Evolutionary conservation across 306 rosid species (phyloP), one percentile per base, ranked within the genome.

Genomic region (Rosa persica): DNA sequence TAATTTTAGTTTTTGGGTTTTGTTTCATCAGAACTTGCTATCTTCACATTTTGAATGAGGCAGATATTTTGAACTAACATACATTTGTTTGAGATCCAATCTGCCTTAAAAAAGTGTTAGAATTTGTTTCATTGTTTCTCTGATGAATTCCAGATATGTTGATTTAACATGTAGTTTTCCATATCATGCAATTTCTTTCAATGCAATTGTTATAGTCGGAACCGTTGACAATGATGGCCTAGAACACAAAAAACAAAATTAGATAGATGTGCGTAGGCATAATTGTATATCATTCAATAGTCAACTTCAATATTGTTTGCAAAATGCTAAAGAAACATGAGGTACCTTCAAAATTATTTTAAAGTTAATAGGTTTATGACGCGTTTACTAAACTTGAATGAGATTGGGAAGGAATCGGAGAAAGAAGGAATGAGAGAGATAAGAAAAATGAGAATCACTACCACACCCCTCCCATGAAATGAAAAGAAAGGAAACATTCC

Each of bases 1-100:
- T 75, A 60, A 47, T 16, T 38, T 36, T 74, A 16, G 23, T 64
- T 36, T 16, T 80, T 15, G 47, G 55, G 58, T 75, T 75, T 38
- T 75, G 72, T 46, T 80, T 52, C 34, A 3, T 61, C 5, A 52
- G 60, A 30, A 19, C 39, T 64, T 17, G 15, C 39, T 44, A 13
- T 40, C 67, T 57, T 44, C 38, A 23, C 42, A 44, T 44, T 66
- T 62, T 62, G 72, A 44, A n/a, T 30, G 1, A 51, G 39, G 70
- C 47, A 19, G 22, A 74, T 40, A 60, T 61, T 39, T 57, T 55
- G 23, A 73, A 34, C 12, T 62, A 38, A 39, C 40, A 39, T 40
- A 52, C 25, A n/a, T 47, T 74, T 57, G 74, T 34, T 42, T 74
- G 6, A 5, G 57, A 42, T 42, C 30, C 55, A 60, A 43, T 16